Conservation (phyloP, 768 basidiomycete species). For the Amanita brunnescens region DNA sequence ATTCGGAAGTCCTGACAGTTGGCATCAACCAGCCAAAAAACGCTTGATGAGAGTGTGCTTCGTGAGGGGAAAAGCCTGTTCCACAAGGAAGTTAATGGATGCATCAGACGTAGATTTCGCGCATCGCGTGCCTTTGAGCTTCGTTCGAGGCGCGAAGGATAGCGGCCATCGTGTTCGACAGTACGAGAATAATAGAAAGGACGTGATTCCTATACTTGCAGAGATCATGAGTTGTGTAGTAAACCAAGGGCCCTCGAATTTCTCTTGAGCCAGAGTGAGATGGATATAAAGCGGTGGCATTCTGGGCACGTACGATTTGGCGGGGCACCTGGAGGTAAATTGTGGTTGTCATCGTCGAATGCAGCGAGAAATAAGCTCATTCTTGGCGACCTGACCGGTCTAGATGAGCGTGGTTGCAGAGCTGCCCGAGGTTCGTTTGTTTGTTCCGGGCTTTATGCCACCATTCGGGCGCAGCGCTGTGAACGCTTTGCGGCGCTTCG, state of each 20-base stretch:
- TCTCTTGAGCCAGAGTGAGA: conserved; percentile 32
- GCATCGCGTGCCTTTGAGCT: conserved; percentile 63
- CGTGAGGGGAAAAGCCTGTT: conserved; percentile 86
- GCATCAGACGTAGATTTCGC: conserved; percentile 4
- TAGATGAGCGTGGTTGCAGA: background rate
- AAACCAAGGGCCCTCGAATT: conserved; percentile 93
- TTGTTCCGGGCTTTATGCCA: conserved; percentile 6
- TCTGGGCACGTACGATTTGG: conserved; percentile 42
- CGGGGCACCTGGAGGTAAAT: conserved; percentile 53
- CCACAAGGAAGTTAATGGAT: background rate
- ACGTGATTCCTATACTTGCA: conserved; percentile 61
- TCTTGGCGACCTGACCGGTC: too few species aligned
- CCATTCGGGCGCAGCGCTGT: background rate
- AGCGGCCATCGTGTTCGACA: conserved; percentile 83
- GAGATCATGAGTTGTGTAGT: conserved; percentile 83
- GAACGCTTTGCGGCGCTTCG: conserved; percentile 2
- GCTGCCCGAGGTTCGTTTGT: background rate
- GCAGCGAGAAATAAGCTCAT: conserved; percentile 11
- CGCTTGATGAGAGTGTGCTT: conserved; percentile 77
- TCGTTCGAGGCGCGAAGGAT: conserved; percentile 87
- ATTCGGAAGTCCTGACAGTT: conserved; percentile 84
- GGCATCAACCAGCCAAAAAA: conserved; percentile 98
- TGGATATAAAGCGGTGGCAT: background rate
- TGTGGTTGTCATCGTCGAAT: conserved; percentile 25
- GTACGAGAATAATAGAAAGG: conserved; percentile 86